phyloP scores from a whole-genome alignment of 495 filamentous ascomycete genomes.

The Neurospora cerealis region DNA sequence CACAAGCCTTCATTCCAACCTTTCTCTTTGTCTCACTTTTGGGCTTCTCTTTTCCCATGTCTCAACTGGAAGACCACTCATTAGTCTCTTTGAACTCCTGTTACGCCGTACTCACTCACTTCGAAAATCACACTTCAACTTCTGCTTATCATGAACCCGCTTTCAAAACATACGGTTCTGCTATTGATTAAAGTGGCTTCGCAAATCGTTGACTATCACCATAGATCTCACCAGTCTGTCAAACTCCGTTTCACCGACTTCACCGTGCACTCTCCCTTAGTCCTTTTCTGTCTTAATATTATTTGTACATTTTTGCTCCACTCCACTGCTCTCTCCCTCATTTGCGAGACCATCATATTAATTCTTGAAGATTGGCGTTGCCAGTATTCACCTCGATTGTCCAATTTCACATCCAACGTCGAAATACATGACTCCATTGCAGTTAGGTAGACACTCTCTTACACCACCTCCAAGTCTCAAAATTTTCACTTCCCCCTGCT shows the following conservation, averaged over 20 bases:
- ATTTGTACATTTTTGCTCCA: not conserved
- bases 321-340: not conserved
- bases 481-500: not conserved
- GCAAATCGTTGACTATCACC: not conserved
- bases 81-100: not conserved
- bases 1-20: not conserved
- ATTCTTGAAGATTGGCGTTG: not conserved
- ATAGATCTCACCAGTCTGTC: not conserved
- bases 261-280: not conserved
- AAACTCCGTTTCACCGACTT: not conserved
- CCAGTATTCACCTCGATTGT: not conserved
- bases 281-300: not conserved
- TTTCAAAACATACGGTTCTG: not conserved
- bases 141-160: not conserved
- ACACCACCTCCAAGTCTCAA: not conserved
- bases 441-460: not conserved
- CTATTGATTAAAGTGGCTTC: not conserved
- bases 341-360: not conserved
- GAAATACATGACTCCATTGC: not conserved
- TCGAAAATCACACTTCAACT: not conserved
- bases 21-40: too few relatives aligned
- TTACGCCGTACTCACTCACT: not conserved
- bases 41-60: not conserved
- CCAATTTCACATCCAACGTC: not conserved
- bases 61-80: not conserved